Base-by-base conservation (phyloP, 2,329 filamentous ascomycete species). In the Ceratocystis alfenasii region DNA sequence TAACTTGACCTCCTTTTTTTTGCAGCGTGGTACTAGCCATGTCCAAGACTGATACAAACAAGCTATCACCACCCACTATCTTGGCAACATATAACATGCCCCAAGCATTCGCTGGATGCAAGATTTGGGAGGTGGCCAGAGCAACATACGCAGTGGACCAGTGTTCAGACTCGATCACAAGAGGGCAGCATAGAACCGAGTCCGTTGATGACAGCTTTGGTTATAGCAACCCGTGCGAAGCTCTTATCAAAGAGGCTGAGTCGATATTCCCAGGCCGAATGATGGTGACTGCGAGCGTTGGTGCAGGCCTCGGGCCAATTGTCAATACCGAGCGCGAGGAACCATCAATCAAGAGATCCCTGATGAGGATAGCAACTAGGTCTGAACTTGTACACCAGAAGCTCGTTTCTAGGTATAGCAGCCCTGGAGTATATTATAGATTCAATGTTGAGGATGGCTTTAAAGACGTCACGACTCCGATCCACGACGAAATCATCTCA, bases 151-250 rank as follows among this genome's bases (percentile, higher is more conserved):
- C 72, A 1, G 71, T 71, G 2, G 69, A 70, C 0, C 70, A 70
- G 0, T 73, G 72, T 64, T 74, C 74, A 67, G 71, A 74, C 50
- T 68, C 72, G 3, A 71, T 73, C 41, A 65, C 68, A 30, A 12
- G 72, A 6, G 72, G 72, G 28, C 69, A 70, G 8, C 70, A 72
- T 15, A 65, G 64, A 5, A 66, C 71, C 1, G 70, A 72, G 22
- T 73, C 72, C 44, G 69, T 74, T 28, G 73, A 74, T 60, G 72
- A 70, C 1, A 72, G 68, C 0, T 70, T 74, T 22, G 71, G 72
- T 2, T 69, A 71, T 41, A 75, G 74, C 65, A 75, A 74, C 55
- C 73, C 74, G 20, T 71, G 70, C 60, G 69, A 72, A 25, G 67
- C 72, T 2, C 68, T 75, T 12, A 70, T 74, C 8, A 62, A 69